phyloP scores from a whole-genome alignment of 1,139 yeast genomes.

The Groenewaldozyma sp. region DNA sequence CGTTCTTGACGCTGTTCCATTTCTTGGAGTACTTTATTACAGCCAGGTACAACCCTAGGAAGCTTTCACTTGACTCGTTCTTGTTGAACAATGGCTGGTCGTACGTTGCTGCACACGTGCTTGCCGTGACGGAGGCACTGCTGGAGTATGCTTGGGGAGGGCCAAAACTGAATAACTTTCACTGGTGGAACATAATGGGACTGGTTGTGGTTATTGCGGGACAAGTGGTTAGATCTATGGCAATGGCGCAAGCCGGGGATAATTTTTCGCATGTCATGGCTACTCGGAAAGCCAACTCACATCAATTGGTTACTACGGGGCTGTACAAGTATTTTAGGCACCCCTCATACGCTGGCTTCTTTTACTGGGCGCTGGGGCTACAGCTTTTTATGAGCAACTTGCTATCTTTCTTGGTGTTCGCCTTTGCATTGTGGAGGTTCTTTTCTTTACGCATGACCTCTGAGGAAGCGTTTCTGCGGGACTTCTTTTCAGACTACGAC shows the following conservation, averaged over 20 bases:
- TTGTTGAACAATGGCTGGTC: slow-evolving; percentile 61
- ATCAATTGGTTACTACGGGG: slow-evolving; percentile 62
- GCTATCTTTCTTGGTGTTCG: slow-evolving; percentile 40
- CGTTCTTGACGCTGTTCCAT: slow-evolving; percentile 56
- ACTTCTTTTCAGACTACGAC: slow-evolving; percentile 57
- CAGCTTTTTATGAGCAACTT: slow-evolving; percentile 65
- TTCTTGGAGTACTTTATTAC: slow-evolving; percentile 74
- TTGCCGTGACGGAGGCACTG: slow-evolving; percentile 42
- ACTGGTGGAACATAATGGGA: slow-evolving; percentile 34
- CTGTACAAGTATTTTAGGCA: slow-evolving; percentile 62
- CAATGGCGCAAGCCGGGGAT: slow-evolving; percentile 81
- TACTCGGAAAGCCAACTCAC: slow-evolving; percentile 42
- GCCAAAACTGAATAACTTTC: slow-evolving; percentile 22
- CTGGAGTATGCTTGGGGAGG: slow-evolving; percentile 22
- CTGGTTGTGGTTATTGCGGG: slow-evolving; percentile 43
- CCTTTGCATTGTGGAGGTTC: slow-evolving; percentile 50
- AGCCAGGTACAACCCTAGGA: slow-evolving; percentile 56
- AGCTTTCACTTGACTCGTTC: slow-evolving; percentile 67
- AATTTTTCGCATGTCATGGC: slow-evolving; percentile 84
- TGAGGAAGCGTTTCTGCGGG: slow-evolving; percentile 58
- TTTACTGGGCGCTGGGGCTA: slow-evolving; percentile 87
- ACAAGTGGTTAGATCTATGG: slow-evolving; percentile 56
- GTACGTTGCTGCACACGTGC: slow-evolving; percentile 54
- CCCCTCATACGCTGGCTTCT: slow-evolving; percentile 88
- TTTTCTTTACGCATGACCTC: slow-evolving; percentile 52